These are phyloP conservation scores for Serendipita sp. DNA, from an alignment of 768 basidiomycete species.

Conservation along the genomic window DNA sequence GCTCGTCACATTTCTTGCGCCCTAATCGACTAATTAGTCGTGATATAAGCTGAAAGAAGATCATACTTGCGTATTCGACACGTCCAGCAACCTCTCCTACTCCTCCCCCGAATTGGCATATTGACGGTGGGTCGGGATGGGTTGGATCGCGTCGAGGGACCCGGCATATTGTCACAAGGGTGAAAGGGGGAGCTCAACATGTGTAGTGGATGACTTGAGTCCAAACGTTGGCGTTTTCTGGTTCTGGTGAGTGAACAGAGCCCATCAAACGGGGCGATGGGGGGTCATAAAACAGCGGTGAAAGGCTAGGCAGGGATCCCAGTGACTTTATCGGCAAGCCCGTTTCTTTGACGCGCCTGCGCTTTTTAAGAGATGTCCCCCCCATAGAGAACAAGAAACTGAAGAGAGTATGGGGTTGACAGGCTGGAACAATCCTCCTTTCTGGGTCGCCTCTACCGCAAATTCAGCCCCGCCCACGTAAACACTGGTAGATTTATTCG, in stretches of 20 bases:
- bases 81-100: conserved; percentile 1
- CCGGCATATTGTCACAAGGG: neutral
- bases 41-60: neutral
- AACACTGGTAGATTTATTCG: no score
- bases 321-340: no score
- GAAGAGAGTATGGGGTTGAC: neutral
- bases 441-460: no score
- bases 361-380: neutral
- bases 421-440: neutral
- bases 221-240: no score
- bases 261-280: no score
- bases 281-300: neutral
- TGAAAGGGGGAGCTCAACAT: neutral
- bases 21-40: neutral
- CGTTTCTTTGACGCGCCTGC: neutral
- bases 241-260: no score
- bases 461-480: no score
- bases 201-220: neutral
- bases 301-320: neutral
- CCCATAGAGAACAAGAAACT: neutral
- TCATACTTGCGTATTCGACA: neutral
- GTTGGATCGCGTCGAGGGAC: neutral
- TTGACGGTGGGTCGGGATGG: neutral
- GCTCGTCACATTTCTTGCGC: conserved; percentile 7
- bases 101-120: neutral